Evolutionary conservation across 805 yeast species (phyloP).

Genomic region (Starmerella cellae): DNA sequence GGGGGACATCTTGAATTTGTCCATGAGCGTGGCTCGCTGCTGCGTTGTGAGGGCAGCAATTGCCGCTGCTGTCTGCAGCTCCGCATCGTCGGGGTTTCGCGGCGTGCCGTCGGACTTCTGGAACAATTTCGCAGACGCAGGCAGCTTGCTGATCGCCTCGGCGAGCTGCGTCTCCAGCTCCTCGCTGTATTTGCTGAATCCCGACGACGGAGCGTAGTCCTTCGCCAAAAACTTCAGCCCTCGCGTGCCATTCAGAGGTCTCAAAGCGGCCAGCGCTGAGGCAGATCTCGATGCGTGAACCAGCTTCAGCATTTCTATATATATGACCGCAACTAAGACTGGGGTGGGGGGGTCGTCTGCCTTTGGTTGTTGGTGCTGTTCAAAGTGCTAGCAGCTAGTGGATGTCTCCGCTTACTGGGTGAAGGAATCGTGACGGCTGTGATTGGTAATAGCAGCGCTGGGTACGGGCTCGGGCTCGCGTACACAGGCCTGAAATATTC

Average conservation of each 20-base stretch:
- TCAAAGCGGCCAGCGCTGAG: background rate
- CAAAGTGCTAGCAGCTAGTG: too few species aligned
- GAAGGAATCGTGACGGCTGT: slow-evolving; percentile 2
- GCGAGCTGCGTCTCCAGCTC: slow-evolving; percentile 34
- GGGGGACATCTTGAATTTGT: slow-evolving; percentile 37
- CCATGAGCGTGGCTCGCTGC: slow-evolving; percentile 41
- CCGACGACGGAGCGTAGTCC: slow-evolving; percentile 26
- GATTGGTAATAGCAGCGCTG: slow-evolving; percentile 4
- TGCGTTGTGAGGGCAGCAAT: slow-evolving; percentile 47
- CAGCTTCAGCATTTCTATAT: slow-evolving; percentile 9
- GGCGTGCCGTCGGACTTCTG: slow-evolving; percentile 66
- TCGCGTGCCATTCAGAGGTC: slow-evolving; percentile 6
- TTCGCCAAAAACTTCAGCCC: slow-evolving; percentile 21
- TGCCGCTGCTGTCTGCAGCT: slow-evolving; percentile 58
- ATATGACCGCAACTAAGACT: background rate
- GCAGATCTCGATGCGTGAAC: slow-evolving; percentile 2
- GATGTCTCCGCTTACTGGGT: background rate
- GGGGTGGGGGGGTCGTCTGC: background rate
- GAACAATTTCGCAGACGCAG: slow-evolving; percentile 52
- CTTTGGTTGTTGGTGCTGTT: background rate
- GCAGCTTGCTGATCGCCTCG: slow-evolving; percentile 42
- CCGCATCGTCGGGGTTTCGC: slow-evolving; percentile 54
- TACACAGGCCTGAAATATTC: too few species aligned
- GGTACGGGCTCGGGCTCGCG: background rate
- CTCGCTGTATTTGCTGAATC: slow-evolving; percentile 35